Base-by-base conservation (phyloP, 305 asterid genomes). In the Caryopteris hybrid region DNA sequence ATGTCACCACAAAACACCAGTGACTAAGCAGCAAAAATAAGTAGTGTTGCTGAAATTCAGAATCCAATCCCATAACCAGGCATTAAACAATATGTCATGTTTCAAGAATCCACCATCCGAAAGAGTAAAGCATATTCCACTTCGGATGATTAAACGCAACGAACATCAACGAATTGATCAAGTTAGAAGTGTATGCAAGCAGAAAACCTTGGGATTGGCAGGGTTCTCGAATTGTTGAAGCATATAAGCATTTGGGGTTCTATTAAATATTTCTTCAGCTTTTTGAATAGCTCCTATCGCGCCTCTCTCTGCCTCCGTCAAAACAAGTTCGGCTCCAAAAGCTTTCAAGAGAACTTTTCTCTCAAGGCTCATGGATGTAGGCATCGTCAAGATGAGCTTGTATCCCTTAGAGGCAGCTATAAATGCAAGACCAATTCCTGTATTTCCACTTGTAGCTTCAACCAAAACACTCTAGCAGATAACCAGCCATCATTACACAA, bases 381-480 rank as follows among this genome's bases (percentile, higher is more conserved):
- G 98, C 98, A 92, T 92, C 6, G 97, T 85, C 79, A 92, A 78
- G 78, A 92, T 92, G 78, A 92, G 95, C 80, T 88, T 90, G 84
- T 92, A 92, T 68, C 97, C 97, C 78, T 77, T 90, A 16, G 96
- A 85, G 65, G 98, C 98, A 75, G 98, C 98, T 64, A 92, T 85
- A 79, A 90, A 92, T 54, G 98, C 96, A 38, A 92, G 93, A 34
- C 96, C 98, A 54, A 90, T 90, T 63, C 97, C 98, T 33, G 98
- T 92, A 78, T 92, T 92, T 36, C 98, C 98, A 86, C 98, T 90
- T 5, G 96, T 92, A 61, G 95, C 85, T 78, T 92, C 97, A 67
- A 92, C 97, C 88, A 92, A 83, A 74, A 92, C 70, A 79, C 87
- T 90, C 98, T 92, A 68, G 56, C 9, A 71, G 51, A 64, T 10